phyloP scores from a whole-genome alignment of 257 asterid species.

The Solanum sejunctum region DNA sequence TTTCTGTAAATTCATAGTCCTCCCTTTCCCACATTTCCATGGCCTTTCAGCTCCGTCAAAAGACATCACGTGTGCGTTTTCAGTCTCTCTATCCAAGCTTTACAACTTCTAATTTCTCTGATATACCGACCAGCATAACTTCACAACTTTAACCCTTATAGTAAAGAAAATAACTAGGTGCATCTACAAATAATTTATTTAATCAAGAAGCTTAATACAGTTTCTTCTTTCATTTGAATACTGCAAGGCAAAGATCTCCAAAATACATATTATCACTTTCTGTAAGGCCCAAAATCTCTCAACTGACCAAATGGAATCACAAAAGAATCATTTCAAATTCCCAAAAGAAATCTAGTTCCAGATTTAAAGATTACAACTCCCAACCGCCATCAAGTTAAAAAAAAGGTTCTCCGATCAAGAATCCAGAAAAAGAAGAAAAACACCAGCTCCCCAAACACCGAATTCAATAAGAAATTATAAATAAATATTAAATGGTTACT shows the following conservation, averaged over 20 bases:
- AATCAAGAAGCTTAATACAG: background rate
- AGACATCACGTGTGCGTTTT: constrained; percentile 53
- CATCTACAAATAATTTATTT: background rate
- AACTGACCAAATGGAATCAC: background rate
- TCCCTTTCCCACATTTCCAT: constrained; percentile 86
- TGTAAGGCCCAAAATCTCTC: background rate
- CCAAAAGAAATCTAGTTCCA: background rate
- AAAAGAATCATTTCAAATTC: background rate
- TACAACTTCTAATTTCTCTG: background rate
- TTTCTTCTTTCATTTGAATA: background rate
- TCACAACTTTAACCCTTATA: background rate
- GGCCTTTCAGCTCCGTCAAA: constrained; percentile 56
- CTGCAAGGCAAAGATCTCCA: background rate
- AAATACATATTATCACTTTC: background rate
- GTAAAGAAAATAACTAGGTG: background rate
- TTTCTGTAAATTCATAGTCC: constrained; percentile 59
- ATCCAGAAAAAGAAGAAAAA: background rate
- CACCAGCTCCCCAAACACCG: background rate
- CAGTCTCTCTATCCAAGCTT: background rate
- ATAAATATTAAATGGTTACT: background rate
- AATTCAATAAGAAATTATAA: background rate
- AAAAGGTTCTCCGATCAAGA: background rate
- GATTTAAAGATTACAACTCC: background rate
- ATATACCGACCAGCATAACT: background rate
- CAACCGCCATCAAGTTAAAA: background rate